A percentile compares a stretch with the other conserved stretches of the same genome.
These are phyloP conservation scores for Millerago galiae DNA, from an alignment of 805 yeast species.

Conservation along the genomic window DNA sequence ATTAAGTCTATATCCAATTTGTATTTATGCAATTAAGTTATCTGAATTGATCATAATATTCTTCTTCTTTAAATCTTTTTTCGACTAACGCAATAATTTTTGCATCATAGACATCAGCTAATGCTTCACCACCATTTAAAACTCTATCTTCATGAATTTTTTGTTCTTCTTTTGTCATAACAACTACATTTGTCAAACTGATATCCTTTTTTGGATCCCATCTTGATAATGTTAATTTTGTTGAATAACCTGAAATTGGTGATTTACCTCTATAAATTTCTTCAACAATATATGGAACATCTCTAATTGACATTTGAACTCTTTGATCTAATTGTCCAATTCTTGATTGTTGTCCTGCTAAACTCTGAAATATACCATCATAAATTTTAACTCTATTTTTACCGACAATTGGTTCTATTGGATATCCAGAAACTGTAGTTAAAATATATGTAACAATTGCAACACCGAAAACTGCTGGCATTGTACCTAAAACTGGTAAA, in stretches of 20 bases:
- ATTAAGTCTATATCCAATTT: background rate
- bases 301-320: slow-evolving; percentile 65
- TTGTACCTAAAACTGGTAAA: slow-evolving; percentile 90
- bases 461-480: slow-evolving; percentile 95
- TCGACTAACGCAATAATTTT: slow-evolving; percentile 53
- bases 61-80: slow-evolving; percentile 68
- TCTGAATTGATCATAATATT: slow-evolving; percentile 57
- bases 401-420: slow-evolving; percentile 86
- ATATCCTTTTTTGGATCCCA: slow-evolving; percentile 74
- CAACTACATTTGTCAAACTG: slow-evolving; percentile 71
- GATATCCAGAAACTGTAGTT: slow-evolving; percentile 79
- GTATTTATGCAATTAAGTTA: slow-evolving; percentile 7
- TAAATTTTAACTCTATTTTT: slow-evolving; percentile 80
- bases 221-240: slow-evolving; percentile 70
- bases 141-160: slow-evolving; percentile 70
- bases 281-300: slow-evolving; percentile 77
- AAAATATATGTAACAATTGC: slow-evolving; percentile 81
- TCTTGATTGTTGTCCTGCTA: slow-evolving; percentile 84
- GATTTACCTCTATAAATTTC: slow-evolving; percentile 93
- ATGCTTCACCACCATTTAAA: slow-evolving; percentile 55
- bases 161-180: slow-evolving; percentile 87
- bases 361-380: slow-evolving; percentile 73
- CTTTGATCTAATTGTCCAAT: slow-evolving; percentile 67
- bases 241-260: slow-evolving; percentile 75
- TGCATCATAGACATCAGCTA: slow-evolving; percentile 56